Evolutionary conservation across 2,329 filamentous ascomycete species (phyloP).

Genomic region (Ceratocystis destructans): DNA sequence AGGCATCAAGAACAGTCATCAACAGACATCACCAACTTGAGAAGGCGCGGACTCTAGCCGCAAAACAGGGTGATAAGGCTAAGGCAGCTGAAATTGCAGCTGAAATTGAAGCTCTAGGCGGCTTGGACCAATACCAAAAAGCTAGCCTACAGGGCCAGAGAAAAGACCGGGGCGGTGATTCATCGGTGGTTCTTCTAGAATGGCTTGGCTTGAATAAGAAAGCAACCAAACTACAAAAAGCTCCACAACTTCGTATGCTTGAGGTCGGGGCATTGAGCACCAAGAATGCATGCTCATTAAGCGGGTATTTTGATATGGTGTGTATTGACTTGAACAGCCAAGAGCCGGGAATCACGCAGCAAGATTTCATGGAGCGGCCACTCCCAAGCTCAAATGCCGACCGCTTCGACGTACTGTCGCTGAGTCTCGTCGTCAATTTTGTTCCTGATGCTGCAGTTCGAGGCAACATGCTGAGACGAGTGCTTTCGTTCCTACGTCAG

Average conservation of each 20-base stretch:
- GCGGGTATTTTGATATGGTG: constrained; percentile 55
- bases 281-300: constrained; percentile 68
- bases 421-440: constrained; percentile 89
- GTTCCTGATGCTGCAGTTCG: constrained; percentile 62
- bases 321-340: constrained; percentile 88
- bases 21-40: constrained; percentile 52
- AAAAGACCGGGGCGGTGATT: constrained; percentile 52
- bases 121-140: constrained; percentile 49
- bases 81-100: constrained; percentile 34
- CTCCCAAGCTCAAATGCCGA: constrained; percentile 49
- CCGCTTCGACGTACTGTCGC: constrained; percentile 75
- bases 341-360: constrained; percentile 63
- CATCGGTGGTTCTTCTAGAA: constrained; percentile 48
- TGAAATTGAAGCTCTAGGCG: constrained; percentile 45
- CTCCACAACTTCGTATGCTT: constrained; percentile 47
- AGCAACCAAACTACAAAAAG: constrained; percentile 13
- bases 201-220: constrained; percentile 35
- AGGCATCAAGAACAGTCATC: constrained; percentile 50
- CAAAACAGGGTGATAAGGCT: constrained; percentile 36
- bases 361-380: constrained; percentile 87
- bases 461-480: constrained; percentile 74
- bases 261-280: constrained; percentile 83
- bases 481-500: constrained; percentile 51
- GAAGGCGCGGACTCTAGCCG: constrained; percentile 46
- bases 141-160: constrained; percentile 57